phyloP scores from a whole-genome alignment of 768 basidiomycete species.

The Coprinopsis marcescibilis region DNA sequence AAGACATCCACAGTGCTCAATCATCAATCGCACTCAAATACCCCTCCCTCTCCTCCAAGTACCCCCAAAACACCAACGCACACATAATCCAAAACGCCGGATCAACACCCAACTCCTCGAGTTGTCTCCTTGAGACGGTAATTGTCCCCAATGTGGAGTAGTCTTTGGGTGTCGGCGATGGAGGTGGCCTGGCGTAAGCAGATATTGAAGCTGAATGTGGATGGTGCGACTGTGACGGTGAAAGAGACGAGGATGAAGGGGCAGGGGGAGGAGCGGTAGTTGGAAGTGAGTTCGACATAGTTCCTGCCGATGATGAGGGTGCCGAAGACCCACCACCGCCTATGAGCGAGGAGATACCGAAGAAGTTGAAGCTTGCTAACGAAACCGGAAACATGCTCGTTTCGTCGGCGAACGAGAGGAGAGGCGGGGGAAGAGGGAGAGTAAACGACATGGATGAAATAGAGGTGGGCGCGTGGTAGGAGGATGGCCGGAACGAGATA shows the following conservation, averaged over 20 bases:
- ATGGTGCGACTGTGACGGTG: not conserved
- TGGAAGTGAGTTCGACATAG: too few species aligned
- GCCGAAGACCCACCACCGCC: too few species aligned
- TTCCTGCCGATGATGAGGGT: too few species aligned
- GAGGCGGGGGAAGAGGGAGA: slow-evolving; percentile 6
- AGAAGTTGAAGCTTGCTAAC: too few species aligned
- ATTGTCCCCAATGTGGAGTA: slow-evolving; percentile 5
- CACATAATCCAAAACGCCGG: slow-evolving; percentile 75
- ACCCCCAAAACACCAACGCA: slow-evolving; percentile 70
- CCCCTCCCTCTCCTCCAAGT: slow-evolving; percentile 69
- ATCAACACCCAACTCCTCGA: slow-evolving; percentile 54
- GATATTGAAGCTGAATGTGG: slow-evolving; percentile 14
- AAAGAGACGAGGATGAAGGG: slow-evolving; percentile 9
- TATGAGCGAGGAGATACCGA: too few species aligned
- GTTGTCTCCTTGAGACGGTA: slow-evolving; percentile 2
- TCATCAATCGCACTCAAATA: slow-evolving; percentile 10
- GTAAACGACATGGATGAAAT: slow-evolving; percentile 5
- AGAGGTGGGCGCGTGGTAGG: not conserved
- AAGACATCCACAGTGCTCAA: not conserved
- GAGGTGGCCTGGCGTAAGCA: slow-evolving; percentile 4
- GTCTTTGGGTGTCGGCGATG: slow-evolving; percentile 9
- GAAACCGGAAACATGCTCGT: not conserved
- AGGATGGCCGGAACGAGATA: not conserved
- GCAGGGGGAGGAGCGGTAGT: not conserved
- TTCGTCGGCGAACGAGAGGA: slow-evolving; percentile 7